These are phyloP conservation scores for Fraxinus latifolia DNA, from an alignment of 305 asterid genomes.

Conservation along the genomic window DNA sequence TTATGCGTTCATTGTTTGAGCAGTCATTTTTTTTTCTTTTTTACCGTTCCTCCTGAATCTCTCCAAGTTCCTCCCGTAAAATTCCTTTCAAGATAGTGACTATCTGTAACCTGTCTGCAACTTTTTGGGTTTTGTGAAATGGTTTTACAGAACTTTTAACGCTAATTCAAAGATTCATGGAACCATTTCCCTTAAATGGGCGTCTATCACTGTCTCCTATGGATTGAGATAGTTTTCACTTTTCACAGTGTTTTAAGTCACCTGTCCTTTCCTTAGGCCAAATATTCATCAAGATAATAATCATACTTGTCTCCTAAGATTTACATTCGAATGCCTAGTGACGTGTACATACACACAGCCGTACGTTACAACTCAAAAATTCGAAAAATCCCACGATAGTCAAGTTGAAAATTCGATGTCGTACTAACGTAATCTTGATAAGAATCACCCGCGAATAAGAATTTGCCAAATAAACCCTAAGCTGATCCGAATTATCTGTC, in stretches of 20 bases:
- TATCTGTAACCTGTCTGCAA: conserved; percentile 21
- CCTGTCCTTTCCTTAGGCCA: conserved; percentile 27
- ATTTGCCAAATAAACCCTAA: conserved; percentile 25
- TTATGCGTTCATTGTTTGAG: neutral
- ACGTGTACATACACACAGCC: neutral
- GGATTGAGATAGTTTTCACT: conserved; percentile 44
- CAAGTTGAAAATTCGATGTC: conserved; percentile 20
- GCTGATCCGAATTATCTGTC: conserved; percentile 12
- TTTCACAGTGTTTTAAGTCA: conserved; percentile 40
- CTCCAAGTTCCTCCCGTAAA: conserved; percentile 6
- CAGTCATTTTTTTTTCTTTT: neutral
- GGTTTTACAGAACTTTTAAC: conserved; percentile 19
- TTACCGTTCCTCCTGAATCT: conserved; percentile 6
- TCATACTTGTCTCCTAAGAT: conserved; percentile 22
- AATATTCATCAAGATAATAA: conserved; percentile 23
- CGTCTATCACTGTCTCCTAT: conserved; percentile 41
- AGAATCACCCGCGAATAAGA: conserved; percentile 27
- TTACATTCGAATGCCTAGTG: neutral
- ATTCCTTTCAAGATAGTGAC: conserved; percentile 31
- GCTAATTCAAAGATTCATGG: conserved; percentile 32
- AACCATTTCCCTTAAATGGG: conserved; percentile 35
- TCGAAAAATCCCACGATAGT: conserved; percentile 22
- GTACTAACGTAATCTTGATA: conserved; percentile 25
- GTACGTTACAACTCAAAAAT: conserved; percentile 20
- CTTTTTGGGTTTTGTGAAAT: conserved; percentile 23